Conservation (phyloP, 2,329 filamentous ascomycete genomes). For the Sporothrix euskadiensis region DNA sequence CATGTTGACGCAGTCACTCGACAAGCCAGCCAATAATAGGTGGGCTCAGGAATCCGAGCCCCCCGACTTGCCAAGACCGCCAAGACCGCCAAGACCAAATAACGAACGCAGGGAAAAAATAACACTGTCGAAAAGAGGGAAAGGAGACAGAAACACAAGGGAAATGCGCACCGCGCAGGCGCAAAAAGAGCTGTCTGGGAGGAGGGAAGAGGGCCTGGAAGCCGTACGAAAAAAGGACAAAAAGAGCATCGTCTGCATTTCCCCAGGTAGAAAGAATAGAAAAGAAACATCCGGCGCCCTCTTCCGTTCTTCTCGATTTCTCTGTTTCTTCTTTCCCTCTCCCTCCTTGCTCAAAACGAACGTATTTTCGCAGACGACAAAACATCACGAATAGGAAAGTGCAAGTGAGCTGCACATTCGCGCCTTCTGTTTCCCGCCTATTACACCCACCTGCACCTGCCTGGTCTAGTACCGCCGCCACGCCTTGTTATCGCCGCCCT, state of each 20-base stretch:
- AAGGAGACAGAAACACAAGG: slow-evolving; percentile 12
- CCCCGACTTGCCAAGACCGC: slow-evolving; percentile 33
- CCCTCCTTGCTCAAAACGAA: neutral
- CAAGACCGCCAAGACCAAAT: slow-evolving; percentile 30
- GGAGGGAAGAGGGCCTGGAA: slow-evolving; percentile 15
- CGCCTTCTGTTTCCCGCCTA: slow-evolving; percentile 1
- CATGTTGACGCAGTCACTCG: neutral
- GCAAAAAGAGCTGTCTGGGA: neutral
- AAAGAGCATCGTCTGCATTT: slow-evolving; percentile 21
- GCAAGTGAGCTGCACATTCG: neutral
- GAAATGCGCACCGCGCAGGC: slow-evolving; percentile 5
- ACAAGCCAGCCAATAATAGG: slow-evolving; percentile 24
- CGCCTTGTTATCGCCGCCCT: neutral
- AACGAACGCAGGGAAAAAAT: slow-evolving; percentile 25
- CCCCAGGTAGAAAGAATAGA: slow-evolving; percentile 21
- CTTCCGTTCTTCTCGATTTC: slow-evolving; percentile 11
- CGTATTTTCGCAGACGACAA: neutral
- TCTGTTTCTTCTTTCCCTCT: neutral
- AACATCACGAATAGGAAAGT: slow-evolving; percentile 7
- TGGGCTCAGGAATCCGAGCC: neutral
- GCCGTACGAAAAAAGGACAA: neutral
- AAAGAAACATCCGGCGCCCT: slow-evolving; percentile 26
- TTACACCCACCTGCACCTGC: slow-evolving; percentile 9
- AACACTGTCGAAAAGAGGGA: slow-evolving; percentile 19
- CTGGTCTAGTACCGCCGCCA: slow-evolving; percentile 10